Evolutionary conservation across 2,329 filamentous ascomycete genomes (phyloP), one percentile per base, ranked within the genome.

Genomic region (Didymella segeticola): DNA sequence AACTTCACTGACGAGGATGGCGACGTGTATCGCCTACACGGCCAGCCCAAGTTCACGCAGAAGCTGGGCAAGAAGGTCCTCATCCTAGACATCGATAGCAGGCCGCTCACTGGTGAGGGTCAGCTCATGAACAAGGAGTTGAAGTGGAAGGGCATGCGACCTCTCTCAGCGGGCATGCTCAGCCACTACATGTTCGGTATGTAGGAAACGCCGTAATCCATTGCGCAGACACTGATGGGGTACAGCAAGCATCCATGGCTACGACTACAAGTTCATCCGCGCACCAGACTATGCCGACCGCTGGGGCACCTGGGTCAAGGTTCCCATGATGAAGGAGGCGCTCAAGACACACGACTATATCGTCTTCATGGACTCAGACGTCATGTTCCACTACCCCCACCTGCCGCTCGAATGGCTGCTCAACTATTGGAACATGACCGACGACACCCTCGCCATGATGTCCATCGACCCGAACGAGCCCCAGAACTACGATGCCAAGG

Each of bases 311-410:
- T 82, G 80, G 80, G 75, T 78, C 59, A 82, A 82, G 64, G 73
- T 80, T n/a, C 74, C 74, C 36, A 73, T 80, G 53, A 77, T 79
- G 48, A 74, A 79, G 23, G 68, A 74, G 50, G 71, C 70, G 4
- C 71, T 75, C 58, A 72, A 75, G 46, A 73, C 70, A 7, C 71
- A 76, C 54, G 70, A 76, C 7, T 77, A 81, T 65, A 72, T 75
- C 11, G 73, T 82, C 54, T 81, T 81, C 59, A 71, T 81, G 62
- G 80, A 82, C 66, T 76, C 77, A n/a, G 80, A 82, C 53, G 78
- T 78, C 56, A 74, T 80, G 55, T 78, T 81, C 56, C 73, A 76
- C 34, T 75, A 81, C 58, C 75, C 76, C 1, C 73, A 79, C 31
- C 67, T 82, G 2, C 79, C 80, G 5, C 57, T 81, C 26, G 80